Percentiles rank a stretch among this genome's conserved stretches.
Conservation (phyloP, 2,329 filamentous ascomycete species). For the Exophiala dermatitidis region DNA sequence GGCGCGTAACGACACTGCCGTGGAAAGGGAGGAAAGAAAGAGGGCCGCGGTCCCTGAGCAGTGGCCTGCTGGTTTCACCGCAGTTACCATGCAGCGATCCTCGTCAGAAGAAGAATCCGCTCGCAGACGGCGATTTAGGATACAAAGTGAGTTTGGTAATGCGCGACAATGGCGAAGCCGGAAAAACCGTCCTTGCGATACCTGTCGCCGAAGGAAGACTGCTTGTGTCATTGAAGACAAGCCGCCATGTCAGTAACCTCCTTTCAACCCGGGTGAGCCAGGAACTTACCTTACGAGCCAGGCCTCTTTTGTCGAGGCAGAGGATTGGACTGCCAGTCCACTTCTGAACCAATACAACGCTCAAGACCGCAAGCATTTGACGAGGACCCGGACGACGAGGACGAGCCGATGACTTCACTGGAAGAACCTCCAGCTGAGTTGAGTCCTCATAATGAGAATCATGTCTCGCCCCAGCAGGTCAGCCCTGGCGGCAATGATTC, state of each 20-base stretch:
- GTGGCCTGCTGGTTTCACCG: not conserved
- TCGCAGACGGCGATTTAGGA: slow-evolving; percentile 16
- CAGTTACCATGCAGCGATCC: slow-evolving; percentile 7
- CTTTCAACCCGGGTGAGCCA: not conserved
- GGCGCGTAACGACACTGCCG: no score
- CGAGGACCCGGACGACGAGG: slow-evolving; percentile 11
- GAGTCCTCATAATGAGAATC: not conserved
- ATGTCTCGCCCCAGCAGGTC: slow-evolving; percentile 2
- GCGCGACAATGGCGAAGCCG: slow-evolving; percentile 33
- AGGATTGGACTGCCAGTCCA: slow-evolving; percentile 27
- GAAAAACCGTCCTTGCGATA: slow-evolving; percentile 44
- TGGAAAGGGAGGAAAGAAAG: not conserved
- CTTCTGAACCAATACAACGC: slow-evolving; percentile 18
- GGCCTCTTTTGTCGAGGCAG: slow-evolving; percentile 29
- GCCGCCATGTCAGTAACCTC: slow-evolving; percentile 39
- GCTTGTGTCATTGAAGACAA: slow-evolving; percentile 42
- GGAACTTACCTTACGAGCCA: slow-evolving; percentile 8
- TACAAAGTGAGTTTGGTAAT: slow-evolving; percentile 17
- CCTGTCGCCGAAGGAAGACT: slow-evolving; percentile 42
- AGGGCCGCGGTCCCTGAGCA: not conserved
- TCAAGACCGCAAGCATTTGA: slow-evolving; percentile 7
- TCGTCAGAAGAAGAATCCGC: not conserved
- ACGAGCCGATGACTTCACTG: slow-evolving; percentile 3
- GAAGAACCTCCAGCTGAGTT: not conserved
- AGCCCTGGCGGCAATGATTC: slow-evolving; percentile 4